Evolutionary conservation across 306 rosid genomes (phyloP).

Genomic region (Cicer bijugum): DNA sequence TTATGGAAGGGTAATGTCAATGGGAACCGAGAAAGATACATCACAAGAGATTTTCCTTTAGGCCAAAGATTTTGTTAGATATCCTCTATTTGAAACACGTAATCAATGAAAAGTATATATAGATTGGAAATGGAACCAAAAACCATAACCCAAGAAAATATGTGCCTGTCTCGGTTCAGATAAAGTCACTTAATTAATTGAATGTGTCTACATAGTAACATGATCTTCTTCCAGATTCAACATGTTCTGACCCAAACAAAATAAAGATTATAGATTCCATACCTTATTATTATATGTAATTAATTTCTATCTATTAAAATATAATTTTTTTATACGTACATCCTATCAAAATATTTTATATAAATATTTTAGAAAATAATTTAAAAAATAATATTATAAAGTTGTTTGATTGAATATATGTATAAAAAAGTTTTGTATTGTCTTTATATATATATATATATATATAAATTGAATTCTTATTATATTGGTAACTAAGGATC

Average conservation of each 20-base stretch:
- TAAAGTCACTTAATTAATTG: slow-evolving; percentile 20
- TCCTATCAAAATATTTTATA: too few relatives aligned
- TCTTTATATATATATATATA: too few relatives aligned
- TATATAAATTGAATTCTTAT: neutral
- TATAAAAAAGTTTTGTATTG: too few relatives aligned
- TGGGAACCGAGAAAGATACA: slow-evolving; percentile 54
- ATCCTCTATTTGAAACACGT: slow-evolving; percentile 45
- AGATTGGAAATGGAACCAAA: slow-evolving; percentile 22
- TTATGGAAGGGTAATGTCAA: slow-evolving; percentile 44
- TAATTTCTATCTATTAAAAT: too few relatives aligned
- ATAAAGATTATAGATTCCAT: slow-evolving; percentile 43
- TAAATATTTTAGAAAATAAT: too few relatives aligned
- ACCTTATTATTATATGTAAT: too few relatives aligned
- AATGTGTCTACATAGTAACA: slow-evolving; percentile 19
- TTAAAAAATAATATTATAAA: too few relatives aligned
- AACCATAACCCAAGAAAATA: slow-evolving; percentile 36
- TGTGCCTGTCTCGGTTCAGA: slow-evolving; percentile 34
- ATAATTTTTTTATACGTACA: too few relatives aligned
- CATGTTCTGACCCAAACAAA: slow-evolving; percentile 38
- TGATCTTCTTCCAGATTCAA: slow-evolving; percentile 28
- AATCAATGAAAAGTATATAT: slow-evolving; percentile 38
- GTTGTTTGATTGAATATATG: too few relatives aligned
- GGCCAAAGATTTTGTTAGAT: slow-evolving; percentile 51
- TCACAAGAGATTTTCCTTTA: slow-evolving; percentile 51
- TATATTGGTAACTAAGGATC: slow-evolving; percentile 15